Conservation (phyloP, 768 basidiomycete genomes). For the Rhodotorula paludigena region DNA sequence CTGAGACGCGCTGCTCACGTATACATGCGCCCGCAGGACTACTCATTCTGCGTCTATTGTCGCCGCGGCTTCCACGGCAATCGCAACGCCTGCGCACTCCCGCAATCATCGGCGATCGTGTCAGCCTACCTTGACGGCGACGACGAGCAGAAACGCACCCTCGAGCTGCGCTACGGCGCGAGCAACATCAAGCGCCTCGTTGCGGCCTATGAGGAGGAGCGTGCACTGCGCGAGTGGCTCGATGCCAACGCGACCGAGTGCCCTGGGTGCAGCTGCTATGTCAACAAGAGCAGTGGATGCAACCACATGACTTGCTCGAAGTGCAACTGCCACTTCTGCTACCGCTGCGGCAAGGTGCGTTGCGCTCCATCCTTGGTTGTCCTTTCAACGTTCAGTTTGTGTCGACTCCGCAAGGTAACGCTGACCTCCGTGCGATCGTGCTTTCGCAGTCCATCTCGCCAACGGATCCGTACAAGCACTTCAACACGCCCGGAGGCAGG, state of each 20-base stretch:
- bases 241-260: constrained; percentile 31
- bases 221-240: constrained; percentile 37
- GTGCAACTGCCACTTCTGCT: constrained; percentile 26
- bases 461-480: constrained; percentile 35
- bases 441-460: constrained; percentile 6
- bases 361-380: background rate
- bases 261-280: constrained; percentile 19
- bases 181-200: constrained; percentile 37
- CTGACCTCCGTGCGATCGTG: background rate
- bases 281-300: constrained; percentile 34
- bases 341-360: constrained; percentile 29
- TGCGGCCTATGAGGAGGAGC: constrained; percentile 38
- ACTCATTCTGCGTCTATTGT: constrained; percentile 40
- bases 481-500: background rate
- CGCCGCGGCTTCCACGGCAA: constrained; percentile 38
- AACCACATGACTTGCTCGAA: constrained; percentile 29
- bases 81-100: constrained; percentile 35
- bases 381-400: too few relatives aligned
- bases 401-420: too few relatives aligned
- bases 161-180: constrained; percentile 41
- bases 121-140: constrained; percentile 24
- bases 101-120: constrained; percentile 36
- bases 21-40: background rate
- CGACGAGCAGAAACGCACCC: background rate
- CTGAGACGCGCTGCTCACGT: background rate